phyloP scores from a whole-genome alignment of 2,329 filamentous ascomycete genomes.

The Fusarium cicatricum region DNA sequence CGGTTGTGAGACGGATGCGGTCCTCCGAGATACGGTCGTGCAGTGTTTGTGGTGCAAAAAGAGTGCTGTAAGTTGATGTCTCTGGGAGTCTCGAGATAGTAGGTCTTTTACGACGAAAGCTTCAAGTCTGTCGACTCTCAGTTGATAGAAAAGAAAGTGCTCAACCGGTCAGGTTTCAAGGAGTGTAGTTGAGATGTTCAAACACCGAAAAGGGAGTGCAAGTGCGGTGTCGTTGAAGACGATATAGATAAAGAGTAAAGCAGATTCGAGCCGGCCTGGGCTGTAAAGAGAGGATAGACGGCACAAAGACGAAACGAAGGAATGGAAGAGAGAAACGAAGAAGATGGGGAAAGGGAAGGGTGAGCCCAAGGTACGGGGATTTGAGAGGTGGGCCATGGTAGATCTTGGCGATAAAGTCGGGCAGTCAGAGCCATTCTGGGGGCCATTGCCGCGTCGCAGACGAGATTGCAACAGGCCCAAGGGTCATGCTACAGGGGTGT shows the following conservation, averaged over 20 bases:
- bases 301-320: conserved; percentile 27
- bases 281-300: conserved; percentile 23
- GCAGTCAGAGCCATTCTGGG: conserved; percentile 9
- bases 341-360: conserved; percentile 28
- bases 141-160: conserved; percentile 33
- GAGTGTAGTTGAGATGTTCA: conserved; percentile 31
- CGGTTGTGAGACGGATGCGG: conserved; percentile 19
- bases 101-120: not conserved
- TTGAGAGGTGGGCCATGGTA: conserved; percentile 15
- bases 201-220: conserved; percentile 20
- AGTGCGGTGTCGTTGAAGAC: conserved; percentile 11
- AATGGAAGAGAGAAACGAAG: conserved; percentile 34
- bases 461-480: conserved; percentile 44
- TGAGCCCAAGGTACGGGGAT: conserved; percentile 8
- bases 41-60: conserved; percentile 14
- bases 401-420: conserved; percentile 23
- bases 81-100: conserved; percentile 2
- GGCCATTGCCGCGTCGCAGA: conserved; percentile 31
- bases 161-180: conserved; percentile 29
- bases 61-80: conserved; percentile 1
- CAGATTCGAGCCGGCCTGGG: conserved; percentile 35
- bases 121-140: not conserved
- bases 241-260: conserved; percentile 29
- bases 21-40: conserved; percentile 15
- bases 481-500: conserved; percentile 39